Base-by-base conservation (phyloP, 73 alveolate genomes). In the Paramecium octaurelia region DNA sequence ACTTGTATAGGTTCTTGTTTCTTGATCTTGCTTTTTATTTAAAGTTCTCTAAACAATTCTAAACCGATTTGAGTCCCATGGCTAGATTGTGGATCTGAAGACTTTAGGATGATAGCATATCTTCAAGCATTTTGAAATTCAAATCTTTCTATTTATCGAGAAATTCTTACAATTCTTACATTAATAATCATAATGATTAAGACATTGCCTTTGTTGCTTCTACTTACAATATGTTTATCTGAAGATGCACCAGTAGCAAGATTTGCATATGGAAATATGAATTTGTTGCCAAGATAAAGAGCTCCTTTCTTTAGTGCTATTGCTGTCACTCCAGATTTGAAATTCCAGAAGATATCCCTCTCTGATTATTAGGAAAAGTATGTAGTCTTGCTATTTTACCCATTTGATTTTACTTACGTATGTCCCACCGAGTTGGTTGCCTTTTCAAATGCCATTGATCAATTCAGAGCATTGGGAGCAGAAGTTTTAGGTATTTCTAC, bases 351-450 rank as follows among this genome's bases (percentile, higher is more conserved):
- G 38, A 68, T 89, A 24, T 89, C 94, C 1, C 75, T 89, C 23
- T 18, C 40, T 23, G 75, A 89, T 70, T 89, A 44, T 73, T 77
- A 68, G 86, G 99, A 98, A 86, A 98, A 96, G 95, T 98, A 98
- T 96, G 95, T 97, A 50, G 99, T 98, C 36, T 88, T 97, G 89
- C 95, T 98, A 93, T 98, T 98, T 96, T 98, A 98, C 93, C 99
- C 99, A 70, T 97, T 98, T 92, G 99, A 98, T 93, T 98, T 98
- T 92, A 98, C 99, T 77, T 98, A 97, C 84, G 99, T 98, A 21
- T 98, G 99, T 96, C 99, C 99, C 10, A 98, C 99, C 23, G 99
- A 98, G 87, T 93, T 98, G 58, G 94, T 98, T 86, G 98, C 99
- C 40, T 98, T 98, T 96, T 95, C 98, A 60, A 99, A 97, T 75